Evolutionary conservation across 2,329 filamentous ascomycete genomes (phyloP), one percentile per base, ranked within the genome.

Genomic region (Fusarium caatingaense): DNA sequence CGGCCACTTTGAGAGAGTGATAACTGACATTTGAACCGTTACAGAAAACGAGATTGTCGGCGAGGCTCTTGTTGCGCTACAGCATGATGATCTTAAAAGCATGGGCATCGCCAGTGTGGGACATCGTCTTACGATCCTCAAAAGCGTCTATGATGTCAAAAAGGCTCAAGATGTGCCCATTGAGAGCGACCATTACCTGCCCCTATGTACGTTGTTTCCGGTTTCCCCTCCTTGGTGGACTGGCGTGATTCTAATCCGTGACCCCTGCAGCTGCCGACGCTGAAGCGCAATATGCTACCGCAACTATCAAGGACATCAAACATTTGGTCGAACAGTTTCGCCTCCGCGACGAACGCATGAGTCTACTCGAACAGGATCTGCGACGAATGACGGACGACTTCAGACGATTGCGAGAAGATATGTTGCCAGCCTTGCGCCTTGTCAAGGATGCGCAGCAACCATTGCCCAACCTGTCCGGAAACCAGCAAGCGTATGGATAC

Each of bases 91-190:
- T 78, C 84, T 99, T 74, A 97, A 97, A 81, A 93, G 97, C 78
- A 95, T 98, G 90, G 94, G 94, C 49, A 92, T 99, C 70, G 85
- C 86, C 68, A 98, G 95, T 81, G 93, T 98, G 49, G 96, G 96
- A 42, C 96, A 99, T 82, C 91, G 96, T 64, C 85, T 99, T 75
- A 97, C 94, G 23, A 97, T 99, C 61, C 86, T 99, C 62, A 98
- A 98, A 83, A 94, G 91, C 75, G 94, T 98, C 57, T 98, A 98
- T 82, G 94, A 98, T 77, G 91, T 96, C 77, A 99, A 99, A 83
- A 91, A 95, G 79, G 93, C 93, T 70, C 94, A 98, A 77, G 94
- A 97, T 75, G 89, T 98, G 64, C 92, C 93, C 18, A 88, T 98
- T 74, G 95, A 98, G 77, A 91, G 91, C 66, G 95, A 98, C 76